Percentiles rank a stretch among this genome's conserved stretches.
phyloP scores from a whole-genome alignment of 2,329 filamentous ascomycete genomes.

The Nannizziopsis barbatae region DNA sequence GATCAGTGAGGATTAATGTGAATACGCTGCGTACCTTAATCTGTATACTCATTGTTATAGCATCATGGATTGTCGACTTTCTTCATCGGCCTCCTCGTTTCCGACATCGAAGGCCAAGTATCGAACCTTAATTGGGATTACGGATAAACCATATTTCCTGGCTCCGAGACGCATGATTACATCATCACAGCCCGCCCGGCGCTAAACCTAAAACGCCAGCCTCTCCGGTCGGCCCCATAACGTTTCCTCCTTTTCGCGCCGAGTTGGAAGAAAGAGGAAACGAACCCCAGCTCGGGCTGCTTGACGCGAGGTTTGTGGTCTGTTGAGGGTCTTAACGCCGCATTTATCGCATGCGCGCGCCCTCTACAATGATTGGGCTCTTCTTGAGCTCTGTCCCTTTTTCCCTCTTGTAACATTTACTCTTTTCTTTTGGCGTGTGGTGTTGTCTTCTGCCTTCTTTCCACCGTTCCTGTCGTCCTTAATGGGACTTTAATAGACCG shows the following conservation, averaged over 20 bases:
- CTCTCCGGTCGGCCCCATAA: neutral
- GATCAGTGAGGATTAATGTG: neutral
- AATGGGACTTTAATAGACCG: neutral
- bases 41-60: conserved; percentile 67
- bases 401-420: conserved; percentile 1
- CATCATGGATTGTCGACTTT: conserved; percentile 19
- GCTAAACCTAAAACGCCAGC: too few relatives aligned
- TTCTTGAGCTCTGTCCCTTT: conserved; percentile 2
- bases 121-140: neutral
- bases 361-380: conserved; percentile 11
- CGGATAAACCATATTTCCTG: neutral
- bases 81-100: neutral
- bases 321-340: conserved; percentile 5
- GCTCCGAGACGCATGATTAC: neutral
- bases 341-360: conserved; percentile 8
- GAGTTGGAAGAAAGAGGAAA: neutral
- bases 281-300: neutral
- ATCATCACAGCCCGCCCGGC: neutral
- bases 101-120: neutral
- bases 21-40: conserved; percentile 49
- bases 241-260: neutral
- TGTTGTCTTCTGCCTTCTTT: neutral
- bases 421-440: conserved; percentile 8
- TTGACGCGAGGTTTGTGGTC: neutral
- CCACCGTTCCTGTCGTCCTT: neutral